These are phyloP conservation scores for Crithidia mellificae DNA, from an alignment of 208 protist genomes.

Conservation along the genomic window DNA sequence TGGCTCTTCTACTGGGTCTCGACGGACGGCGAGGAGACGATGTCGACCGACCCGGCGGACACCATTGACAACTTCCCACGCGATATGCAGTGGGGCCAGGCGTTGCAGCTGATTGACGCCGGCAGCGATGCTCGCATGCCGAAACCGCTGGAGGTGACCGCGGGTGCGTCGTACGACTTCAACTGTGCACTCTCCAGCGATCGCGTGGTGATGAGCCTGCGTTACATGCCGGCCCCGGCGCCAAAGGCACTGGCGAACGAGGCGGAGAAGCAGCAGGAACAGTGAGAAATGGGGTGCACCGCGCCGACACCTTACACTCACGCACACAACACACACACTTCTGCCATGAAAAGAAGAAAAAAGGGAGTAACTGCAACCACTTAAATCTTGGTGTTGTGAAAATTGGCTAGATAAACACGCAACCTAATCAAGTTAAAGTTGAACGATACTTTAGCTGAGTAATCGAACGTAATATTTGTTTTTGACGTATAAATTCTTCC, in stretches of 20 bases:
- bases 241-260: slow-evolving; percentile 26
- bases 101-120: slow-evolving; percentile 85
- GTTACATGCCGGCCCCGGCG: slow-evolving; percentile 21
- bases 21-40: slow-evolving; percentile 43
- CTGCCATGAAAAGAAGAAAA: too few species aligned
- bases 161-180: slow-evolving; percentile 59
- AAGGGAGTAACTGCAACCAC: too few species aligned
- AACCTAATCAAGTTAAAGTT: too few species aligned
- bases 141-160: slow-evolving; percentile 42
- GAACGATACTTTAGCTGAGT: too few species aligned
- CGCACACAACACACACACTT: too few species aligned
- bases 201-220: slow-evolving; percentile 69
- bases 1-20: slow-evolving; percentile 87
- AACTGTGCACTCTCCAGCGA: slow-evolving; percentile 63
- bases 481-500: too few species aligned
- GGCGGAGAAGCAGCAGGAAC: slow-evolving; percentile 21
- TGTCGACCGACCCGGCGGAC: slow-evolving; percentile 86
- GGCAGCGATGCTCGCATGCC: slow-evolving; percentile 53
- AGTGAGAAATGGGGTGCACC: too few species aligned
- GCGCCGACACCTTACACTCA: too few species aligned
- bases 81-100: slow-evolving; percentile 95
- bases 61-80: slow-evolving; percentile 91
- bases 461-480: too few species aligned
- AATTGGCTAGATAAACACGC: too few species aligned
- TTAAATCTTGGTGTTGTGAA: too few species aligned